Evolutionary conservation across 1,284 basidiomycete species (phyloP), one percentile per base, ranked within the genome.

Genomic region (Heterobasidion irregulare): DNA sequence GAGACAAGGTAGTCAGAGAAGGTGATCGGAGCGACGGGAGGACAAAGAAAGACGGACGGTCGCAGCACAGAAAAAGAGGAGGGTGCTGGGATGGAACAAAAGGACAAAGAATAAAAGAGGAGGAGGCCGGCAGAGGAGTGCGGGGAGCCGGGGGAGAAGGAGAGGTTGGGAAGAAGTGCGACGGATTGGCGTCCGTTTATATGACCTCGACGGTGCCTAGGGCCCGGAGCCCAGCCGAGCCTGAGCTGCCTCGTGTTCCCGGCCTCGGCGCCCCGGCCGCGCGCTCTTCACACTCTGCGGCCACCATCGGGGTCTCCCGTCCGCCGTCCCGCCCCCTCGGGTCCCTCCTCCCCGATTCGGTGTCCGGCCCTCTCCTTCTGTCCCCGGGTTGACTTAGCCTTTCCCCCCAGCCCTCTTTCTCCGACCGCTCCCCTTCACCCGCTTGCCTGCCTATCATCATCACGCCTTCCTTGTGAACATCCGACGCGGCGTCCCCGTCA

Each of bases 31-130:
- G 52, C 48, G 56, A 54, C 41, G 55, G 50, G 50, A 54, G 13
- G 26, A 59, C 50, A 57, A 57, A 47, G 57, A 57, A 54, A 35
- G 51, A 60, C 59, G 49, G 34, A 9, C 19, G 50, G 47, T 60
- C 63, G 62, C 60, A 67, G 63, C 63, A 63, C 66, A 64, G 58
- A 58, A 56, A 54, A 55, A 56, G 54, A 56, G 59, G 63, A 60
- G 3, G 26, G 65, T 64, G 65, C 67, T 66, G 61, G 61, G 53
- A 65, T 64, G 67, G 52, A 50, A 68, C 67, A 71, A 64, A 61
- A 65, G 63, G 62, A 53, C 61, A 67, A 63, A 61, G 53, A 61
- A 53, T 51, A 52, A 53, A 57, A 53, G 34, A 56, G 52, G 59
- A 60, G 33, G 48, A 46, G 49, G 54, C 48, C 43, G 50, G 57